Evolutionary conservation across 305 asterid species (phyloP), one percentile per base, ranked within the genome.

Genomic region (Ajuga reptans): DNA sequence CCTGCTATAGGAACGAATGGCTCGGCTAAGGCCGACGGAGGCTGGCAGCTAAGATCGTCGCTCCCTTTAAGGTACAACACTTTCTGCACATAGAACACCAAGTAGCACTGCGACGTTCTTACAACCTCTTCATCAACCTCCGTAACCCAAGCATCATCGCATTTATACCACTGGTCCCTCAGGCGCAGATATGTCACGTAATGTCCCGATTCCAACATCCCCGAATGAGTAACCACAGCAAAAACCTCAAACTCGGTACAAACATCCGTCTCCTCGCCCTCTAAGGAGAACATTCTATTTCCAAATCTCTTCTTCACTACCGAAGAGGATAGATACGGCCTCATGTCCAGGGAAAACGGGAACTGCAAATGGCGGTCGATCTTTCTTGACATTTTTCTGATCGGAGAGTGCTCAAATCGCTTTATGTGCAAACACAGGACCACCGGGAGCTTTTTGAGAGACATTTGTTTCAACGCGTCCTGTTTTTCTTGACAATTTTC

Each of bases 91-190:
- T 85, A 89, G 65, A 77, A 86, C 51, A 89, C 72, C 79, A 86
- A 72, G 79, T 89, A 86, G 81, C 93, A 83, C 64, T 89, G 94
- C 7, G 86, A 80, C 9, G 88, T 74, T 73, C 91, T 77, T 3
- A 89, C 96, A 18, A 82, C 86, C 34, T 82, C 88, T 58, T 86
- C 96, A 62, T 84, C 83, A 12, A 89, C 96, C 73, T 86, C 85
- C 5, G 87, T 84, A 45, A 89, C 79, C 96, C 94, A 89, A n/a
- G 90, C 94, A 71, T 86, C 96, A 0, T 86, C 96, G 10, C 96
- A 89, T 67, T 87, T 89, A 45, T 82, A 89, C 96, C 96, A 89
- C 84, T 74, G 89, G 68, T 84, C 77, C 64, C 73, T 74, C 75
- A 89, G 68, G 6, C 91, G 80, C 37, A 89, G 82, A 43, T 86